Base-by-base conservation (phyloP, 805 yeast species). In the Hanseniaspora nectarophila region DNA sequence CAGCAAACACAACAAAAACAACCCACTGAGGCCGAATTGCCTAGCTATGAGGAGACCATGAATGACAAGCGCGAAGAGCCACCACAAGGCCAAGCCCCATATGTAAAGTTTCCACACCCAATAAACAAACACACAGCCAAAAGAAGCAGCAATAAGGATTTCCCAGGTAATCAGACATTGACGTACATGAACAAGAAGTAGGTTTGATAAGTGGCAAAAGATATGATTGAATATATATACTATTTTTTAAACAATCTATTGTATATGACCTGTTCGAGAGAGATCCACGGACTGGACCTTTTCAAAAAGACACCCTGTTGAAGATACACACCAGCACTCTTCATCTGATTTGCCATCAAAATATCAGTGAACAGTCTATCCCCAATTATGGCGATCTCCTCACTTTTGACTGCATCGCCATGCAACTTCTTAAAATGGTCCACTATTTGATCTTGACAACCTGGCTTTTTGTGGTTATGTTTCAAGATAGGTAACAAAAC, bases 301-400 rank as follows among this genome's bases (percentile, higher is more conserved):
- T 69, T 4, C 46, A 49, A 28, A 2, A 9, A 5, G 1, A 88
- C 95, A 4, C 97, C 97, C 23, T 80, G 80, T 48, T 75, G 70
- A 1, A 92, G 62, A 96, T 97, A 92, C 3, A 87, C 73, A 0
- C 90, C 85, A 66, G 78, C 77, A 0, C 92, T 72, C 0, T 95
- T 95, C 95, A 90, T 87, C 72, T 81, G 72, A 60, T 92, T 90
- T 18, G 97, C 96, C 95, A 92, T 85, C 49, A 89, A 67, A 51
- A 92, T 76, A 64, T 92, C 98, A 0, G 98, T 92, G 67, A 88
- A 80, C 24, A 92, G 71, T 35, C 98, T 69, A 60, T 92, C 98
- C 0, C 98, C 98, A 10, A 92, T 77, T 5, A 92, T 81, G 0
- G 86, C 90, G 15, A 92, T 80, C 57, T 88, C 83, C 15, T 33